phyloP scores from a whole-genome alignment of 192 early-diverging fungal species.

The Rhizoclosmatium globosum region DNA sequence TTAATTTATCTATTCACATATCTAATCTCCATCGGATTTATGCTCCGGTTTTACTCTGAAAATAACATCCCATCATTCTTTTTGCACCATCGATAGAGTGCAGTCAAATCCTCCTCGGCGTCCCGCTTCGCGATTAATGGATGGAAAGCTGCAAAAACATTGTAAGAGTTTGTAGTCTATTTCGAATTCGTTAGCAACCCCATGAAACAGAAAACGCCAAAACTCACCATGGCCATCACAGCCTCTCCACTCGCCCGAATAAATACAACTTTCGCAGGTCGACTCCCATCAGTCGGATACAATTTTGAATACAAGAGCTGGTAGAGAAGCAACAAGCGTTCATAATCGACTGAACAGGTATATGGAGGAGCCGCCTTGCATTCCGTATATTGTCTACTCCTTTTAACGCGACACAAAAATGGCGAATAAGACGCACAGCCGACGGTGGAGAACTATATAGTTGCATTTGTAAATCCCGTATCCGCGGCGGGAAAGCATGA shows the following conservation, averaged over 20 bases:
- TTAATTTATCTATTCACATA: neutral
- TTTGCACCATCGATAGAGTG: slow-evolving; percentile 68
- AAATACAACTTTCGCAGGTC: slow-evolving; percentile 28
- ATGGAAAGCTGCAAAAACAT: slow-evolving; percentile 47
- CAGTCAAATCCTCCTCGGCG: slow-evolving; percentile 67
- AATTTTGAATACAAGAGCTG: slow-evolving; percentile 10
- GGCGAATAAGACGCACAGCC: slow-evolving; percentile 71
- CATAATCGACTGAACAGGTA: slow-evolving; percentile 56
- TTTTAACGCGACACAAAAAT: slow-evolving; percentile 77
- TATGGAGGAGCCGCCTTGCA: slow-evolving; percentile 68
- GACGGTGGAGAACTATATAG: slow-evolving; percentile 55
- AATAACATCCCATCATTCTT: slow-evolving; percentile 35
- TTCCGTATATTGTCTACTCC: slow-evolving; percentile 72
- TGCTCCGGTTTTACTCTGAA: slow-evolving; percentile 4
- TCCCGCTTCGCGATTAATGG: slow-evolving; percentile 49
- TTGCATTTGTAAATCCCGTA: neutral
- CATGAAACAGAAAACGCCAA: neutral
- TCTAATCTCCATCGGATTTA: neutral
- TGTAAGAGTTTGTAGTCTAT: slow-evolving; percentile 37
- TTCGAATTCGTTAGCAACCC: neutral
- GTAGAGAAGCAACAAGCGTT: slow-evolving; percentile 39
- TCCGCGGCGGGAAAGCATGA: neutral
- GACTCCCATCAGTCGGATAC: neutral
- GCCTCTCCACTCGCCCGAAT: slow-evolving; percentile 5
- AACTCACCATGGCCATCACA: slow-evolving; percentile 6